Conservation (phyloP, 306 rosid species). For the Alnus glutinosa region DNA sequence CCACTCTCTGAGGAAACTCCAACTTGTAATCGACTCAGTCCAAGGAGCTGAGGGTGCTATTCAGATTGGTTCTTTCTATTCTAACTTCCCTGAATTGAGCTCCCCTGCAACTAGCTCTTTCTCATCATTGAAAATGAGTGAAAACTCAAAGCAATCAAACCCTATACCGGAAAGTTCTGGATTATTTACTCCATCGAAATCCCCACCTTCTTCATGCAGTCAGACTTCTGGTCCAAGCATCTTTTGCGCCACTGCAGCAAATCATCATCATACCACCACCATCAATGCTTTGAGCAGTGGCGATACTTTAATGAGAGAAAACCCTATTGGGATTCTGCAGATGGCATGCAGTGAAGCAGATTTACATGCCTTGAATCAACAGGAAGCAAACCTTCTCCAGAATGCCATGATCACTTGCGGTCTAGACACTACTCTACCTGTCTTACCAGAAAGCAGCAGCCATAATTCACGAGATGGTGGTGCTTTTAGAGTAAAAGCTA, state of each 20-base stretch:
- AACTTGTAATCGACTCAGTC: conserved; percentile 64
- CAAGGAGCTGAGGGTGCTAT: conserved; percentile 69
- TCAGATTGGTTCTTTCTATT: conserved; percentile 53
- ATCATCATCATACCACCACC: conserved; percentile 21
- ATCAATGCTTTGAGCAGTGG: conserved; percentile 21
- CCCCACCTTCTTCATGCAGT: conserved; percentile 42
- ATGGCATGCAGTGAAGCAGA: conserved; percentile 32
- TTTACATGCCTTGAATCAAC: conserved; percentile 17
- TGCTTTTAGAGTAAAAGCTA: conserved; percentile 53
- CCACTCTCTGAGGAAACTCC: conserved; percentile 63
- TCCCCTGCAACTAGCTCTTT: conserved; percentile 22
- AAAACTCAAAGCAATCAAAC: conserved; percentile 21
- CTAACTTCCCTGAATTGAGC: conserved; percentile 59
- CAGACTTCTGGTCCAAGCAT: conserved; percentile 37
- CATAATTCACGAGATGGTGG: conserved; percentile 17
- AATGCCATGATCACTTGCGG: neutral
- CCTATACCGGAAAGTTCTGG: conserved; percentile 6
- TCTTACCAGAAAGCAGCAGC: conserved; percentile 20
- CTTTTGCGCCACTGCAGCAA: conserved; percentile 7
- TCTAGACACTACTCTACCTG: conserved; percentile 24
- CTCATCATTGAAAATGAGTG: conserved; percentile 22
- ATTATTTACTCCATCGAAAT: conserved; percentile 37
- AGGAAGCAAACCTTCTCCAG: conserved; percentile 36
- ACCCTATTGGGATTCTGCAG: conserved; percentile 21
- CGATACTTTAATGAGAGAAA: conserved; percentile 38